Evolutionary conservation across 2,329 filamentous ascomycete genomes (phyloP).

Genomic region (Talaromyces sp.): DNA sequence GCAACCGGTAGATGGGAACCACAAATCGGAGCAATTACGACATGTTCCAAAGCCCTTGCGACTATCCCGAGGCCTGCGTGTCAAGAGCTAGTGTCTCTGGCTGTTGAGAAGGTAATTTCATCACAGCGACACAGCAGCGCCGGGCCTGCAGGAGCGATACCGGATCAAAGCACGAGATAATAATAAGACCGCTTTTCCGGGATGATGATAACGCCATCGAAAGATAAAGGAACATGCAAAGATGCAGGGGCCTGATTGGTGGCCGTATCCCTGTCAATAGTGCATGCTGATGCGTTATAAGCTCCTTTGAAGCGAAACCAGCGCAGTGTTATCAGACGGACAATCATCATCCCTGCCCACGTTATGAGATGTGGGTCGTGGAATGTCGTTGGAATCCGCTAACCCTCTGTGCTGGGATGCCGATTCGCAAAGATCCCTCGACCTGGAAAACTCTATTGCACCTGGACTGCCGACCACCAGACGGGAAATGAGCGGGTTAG

Average conservation of each 20-base stretch:
- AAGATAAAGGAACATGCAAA: slow-evolving; percentile 8
- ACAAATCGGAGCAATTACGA: slow-evolving; percentile 9
- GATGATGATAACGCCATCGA: slow-evolving; percentile 8
- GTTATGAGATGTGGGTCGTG: neutral
- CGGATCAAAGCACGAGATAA: neutral
- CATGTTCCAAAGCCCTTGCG: slow-evolving; percentile 7
- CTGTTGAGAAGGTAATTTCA: neutral
- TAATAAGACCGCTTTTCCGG: neutral
- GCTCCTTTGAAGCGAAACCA: neutral
- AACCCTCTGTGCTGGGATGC: neutral
- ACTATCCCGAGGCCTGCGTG: slow-evolving; percentile 3
- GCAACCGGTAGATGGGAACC: slow-evolving; percentile 1
- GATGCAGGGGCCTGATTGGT: slow-evolving; percentile 5
- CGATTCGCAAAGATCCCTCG: neutral
- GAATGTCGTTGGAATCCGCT: neutral
- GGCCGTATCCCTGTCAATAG: slow-evolving; percentile 6
- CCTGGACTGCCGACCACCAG: neutral
- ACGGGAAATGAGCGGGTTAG: neutral
- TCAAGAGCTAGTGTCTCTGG: slow-evolving; percentile 4
- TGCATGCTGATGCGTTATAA: slow-evolving; percentile 3
- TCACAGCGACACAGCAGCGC: neutral
- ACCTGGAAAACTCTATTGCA: neutral
- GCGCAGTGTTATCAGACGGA: neutral
- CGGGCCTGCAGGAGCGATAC: neutral
- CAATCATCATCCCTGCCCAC: neutral